Evolutionary conservation across 2,329 filamentous ascomycete genomes (phyloP).

Genomic region (Aspergillus pseudotamarii): DNA sequence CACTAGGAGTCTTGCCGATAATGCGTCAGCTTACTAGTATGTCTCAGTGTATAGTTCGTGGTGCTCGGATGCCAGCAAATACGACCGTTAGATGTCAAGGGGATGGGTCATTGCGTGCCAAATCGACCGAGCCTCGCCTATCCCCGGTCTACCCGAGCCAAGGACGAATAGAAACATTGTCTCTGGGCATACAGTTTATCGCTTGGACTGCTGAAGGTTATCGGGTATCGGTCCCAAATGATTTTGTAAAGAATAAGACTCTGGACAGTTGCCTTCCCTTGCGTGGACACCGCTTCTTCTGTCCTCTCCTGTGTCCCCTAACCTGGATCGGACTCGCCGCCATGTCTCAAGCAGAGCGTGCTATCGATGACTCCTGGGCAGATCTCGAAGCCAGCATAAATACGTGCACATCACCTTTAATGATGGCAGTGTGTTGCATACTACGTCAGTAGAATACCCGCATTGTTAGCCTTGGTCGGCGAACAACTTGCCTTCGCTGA

Average conservation of each 20-base stretch:
- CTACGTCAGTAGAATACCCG: background rate
- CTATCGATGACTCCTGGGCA: background rate
- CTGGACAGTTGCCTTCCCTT: conserved; percentile 2
- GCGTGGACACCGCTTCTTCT: conserved; percentile 3
- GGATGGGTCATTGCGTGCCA: background rate
- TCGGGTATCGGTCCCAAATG: background rate
- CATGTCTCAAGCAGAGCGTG: background rate
- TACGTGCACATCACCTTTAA: background rate
- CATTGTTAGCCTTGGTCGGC: background rate
- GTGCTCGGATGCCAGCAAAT: conserved; percentile 1
- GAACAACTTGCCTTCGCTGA: background rate
- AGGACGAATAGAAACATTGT: background rate
- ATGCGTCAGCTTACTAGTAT: conserved; percentile 2
- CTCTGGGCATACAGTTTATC: background rate
- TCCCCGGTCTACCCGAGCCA: background rate
- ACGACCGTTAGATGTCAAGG: background rate
- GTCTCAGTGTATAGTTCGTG: background rate
- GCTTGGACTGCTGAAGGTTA: background rate
- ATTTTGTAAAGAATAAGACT: background rate
- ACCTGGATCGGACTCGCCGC: background rate
- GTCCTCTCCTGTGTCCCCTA: background rate
- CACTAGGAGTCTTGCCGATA: background rate
- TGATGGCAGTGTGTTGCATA: background rate
- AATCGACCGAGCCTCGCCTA: background rate
- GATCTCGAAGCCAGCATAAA: background rate